Evolutionary conservation across 345 rosid genomes (phyloP), one percentile per base, ranked within the genome.

Genomic region (Excoecaria cochinchinensis): DNA sequence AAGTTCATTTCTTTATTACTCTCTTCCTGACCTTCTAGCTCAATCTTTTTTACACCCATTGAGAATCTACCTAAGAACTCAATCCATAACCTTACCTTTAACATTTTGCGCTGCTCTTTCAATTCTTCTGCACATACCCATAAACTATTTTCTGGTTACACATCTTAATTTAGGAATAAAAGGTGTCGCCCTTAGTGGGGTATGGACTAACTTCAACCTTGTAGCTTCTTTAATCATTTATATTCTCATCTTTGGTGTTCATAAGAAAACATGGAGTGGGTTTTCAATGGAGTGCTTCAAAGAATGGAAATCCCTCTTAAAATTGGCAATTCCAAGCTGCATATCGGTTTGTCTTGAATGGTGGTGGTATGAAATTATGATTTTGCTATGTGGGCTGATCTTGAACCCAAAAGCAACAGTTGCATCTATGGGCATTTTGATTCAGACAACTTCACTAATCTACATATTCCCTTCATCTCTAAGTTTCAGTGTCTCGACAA

Each of bases 321-420:
- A 77, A 55, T 53, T 90, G 84, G 86, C 98, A 0, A 81, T 94
- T 67, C 98, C 98, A 24, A 92, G 97, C 79, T 94, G 97, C 75
- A 77, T 92, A 44, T 94, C 98, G 0, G 97, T 94, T 48, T 94
- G 97, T 81, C 82, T 94, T 14, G 98, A 94, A 83, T 94, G 98
- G 97, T 94, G 98, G 98, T 93, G 98, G 97, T 93, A 93, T 16
- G 98, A 93, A 67, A 90, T 92, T 82, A 94, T 94, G 97, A 92
- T 89, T 63, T 71, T 92, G 74, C 83, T 94, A 0, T 90, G 97
- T 73, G 98, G 98, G 5, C 59, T 90, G 68, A 71, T 94, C 58
- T 47, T 85, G 42, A 87, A 92, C 62, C 98, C 97, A 1, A 87
- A 78, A 85, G 91, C 92, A 72, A 90, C 96, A 0, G 92, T 94